Percentiles rank a stretch among this genome's conserved stretches.
phyloP scores from a whole-genome alignment of 106 monocot species.

The Xerophyta viscosa region DNA sequence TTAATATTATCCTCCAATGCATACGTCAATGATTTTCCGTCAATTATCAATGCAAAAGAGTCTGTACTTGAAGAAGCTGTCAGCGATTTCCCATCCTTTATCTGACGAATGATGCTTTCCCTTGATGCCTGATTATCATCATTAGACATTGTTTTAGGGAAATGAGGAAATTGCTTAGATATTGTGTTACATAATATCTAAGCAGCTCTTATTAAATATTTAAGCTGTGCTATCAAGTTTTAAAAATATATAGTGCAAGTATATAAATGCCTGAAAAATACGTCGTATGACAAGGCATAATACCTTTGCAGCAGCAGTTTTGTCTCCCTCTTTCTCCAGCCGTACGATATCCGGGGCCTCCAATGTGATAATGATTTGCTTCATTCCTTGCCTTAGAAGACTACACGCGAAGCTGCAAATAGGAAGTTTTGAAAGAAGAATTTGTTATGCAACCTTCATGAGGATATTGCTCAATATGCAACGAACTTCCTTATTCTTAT shows the following conservation, averaged over 20 bases:
- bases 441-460: neutral
- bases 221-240: too few species aligned
- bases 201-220: too few species aligned
- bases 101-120: slow-evolving; percentile 46
- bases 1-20: slow-evolving; percentile 73
- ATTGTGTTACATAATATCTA: too few species aligned
- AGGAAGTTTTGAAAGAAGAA: neutral
- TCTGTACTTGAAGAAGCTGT: slow-evolving; percentile 21
- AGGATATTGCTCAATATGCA: neutral
- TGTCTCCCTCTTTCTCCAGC: slow-evolving; percentile 80
- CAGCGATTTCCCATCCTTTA: slow-evolving; percentile 42
- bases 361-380: slow-evolving; percentile 77
- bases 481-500: neutral
- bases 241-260: too few species aligned
- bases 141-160: neutral
- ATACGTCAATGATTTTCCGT: slow-evolving; percentile 77
- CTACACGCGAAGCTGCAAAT: slow-evolving; percentile 82
- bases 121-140: slow-evolving; percentile 58
- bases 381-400: slow-evolving; percentile 92
- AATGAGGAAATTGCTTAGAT: too few species aligned
- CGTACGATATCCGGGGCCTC: slow-evolving; percentile 58
- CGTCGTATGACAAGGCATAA: too few species aligned
- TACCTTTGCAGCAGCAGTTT: slow-evolving; percentile 62
- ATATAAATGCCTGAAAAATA: too few species aligned
- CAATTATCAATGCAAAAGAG: slow-evolving; percentile 81